Evolutionary conservation across 352 stramenopile species (phyloP).

Genomic region (Peronospora belbahrii): DNA sequence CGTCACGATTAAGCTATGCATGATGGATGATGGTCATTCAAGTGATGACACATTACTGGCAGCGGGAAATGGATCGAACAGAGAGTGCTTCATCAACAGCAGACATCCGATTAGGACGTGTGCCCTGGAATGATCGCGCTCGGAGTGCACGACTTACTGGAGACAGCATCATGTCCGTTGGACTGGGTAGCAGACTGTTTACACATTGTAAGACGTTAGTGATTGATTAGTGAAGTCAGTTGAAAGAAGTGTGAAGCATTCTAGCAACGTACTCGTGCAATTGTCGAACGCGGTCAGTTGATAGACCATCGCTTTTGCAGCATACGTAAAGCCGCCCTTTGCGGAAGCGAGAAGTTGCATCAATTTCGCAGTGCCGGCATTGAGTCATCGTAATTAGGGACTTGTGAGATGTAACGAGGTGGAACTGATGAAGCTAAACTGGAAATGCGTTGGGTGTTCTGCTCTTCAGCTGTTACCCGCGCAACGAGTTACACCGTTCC

Average conservation of each 20-base stretch:
- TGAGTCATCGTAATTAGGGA: slow-evolving; percentile 14
- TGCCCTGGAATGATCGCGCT: slow-evolving; percentile 9
- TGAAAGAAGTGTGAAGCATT: background rate
- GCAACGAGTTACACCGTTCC: background rate
- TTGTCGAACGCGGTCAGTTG: slow-evolving; percentile 20
- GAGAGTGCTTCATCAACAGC: slow-evolving; percentile 6
- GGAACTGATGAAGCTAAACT: slow-evolving; percentile 5
- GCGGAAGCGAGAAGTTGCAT: slow-evolving; percentile 18
- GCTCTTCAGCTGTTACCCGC: background rate
- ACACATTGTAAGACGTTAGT: slow-evolving; percentile 2
- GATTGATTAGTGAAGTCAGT: background rate
- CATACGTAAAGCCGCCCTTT: slow-evolving; percentile 29
- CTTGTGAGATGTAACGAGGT: slow-evolving; percentile 3
- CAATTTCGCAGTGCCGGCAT: slow-evolving; percentile 9
- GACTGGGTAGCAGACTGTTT: slow-evolving; percentile 46
- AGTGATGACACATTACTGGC: background rate
- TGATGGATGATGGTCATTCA: background rate
- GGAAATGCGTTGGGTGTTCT: slow-evolving; percentile 2
- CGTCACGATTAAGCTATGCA: too few species aligned
- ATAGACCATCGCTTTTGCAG: slow-evolving; percentile 23
- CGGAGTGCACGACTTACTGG: slow-evolving; percentile 45
- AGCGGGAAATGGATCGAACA: background rate
- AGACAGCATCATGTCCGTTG: slow-evolving; percentile 62
- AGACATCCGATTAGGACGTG: slow-evolving; percentile 7
- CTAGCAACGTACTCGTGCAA: slow-evolving; percentile 24